Conservation (phyloP, 257 asterid species). For the Mitragyna speciosa region DNA sequence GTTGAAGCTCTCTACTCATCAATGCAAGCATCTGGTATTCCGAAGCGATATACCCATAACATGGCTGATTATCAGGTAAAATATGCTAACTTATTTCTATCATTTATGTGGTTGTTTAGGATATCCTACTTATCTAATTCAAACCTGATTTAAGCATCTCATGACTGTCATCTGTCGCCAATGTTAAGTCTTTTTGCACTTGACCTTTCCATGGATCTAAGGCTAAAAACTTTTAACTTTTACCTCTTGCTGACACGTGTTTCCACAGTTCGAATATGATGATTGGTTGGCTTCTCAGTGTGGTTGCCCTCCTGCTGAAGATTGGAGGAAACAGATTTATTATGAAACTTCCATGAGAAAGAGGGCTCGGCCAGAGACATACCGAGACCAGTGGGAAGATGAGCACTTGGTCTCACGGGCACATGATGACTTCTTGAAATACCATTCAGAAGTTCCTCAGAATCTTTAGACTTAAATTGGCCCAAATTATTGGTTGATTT, state of each 20-base stretch:
- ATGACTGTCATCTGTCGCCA: background rate
- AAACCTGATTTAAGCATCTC: background rate
- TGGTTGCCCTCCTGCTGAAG: slow-evolving; percentile 51
- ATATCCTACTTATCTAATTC: background rate
- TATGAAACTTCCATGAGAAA: slow-evolving; percentile 48
- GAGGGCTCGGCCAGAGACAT: slow-evolving; percentile 54
- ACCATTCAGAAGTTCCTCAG: slow-evolving; percentile 11
- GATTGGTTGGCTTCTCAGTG: slow-evolving; percentile 78
- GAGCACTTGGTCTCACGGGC: slow-evolving; percentile 57
- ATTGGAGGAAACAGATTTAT: slow-evolving; percentile 86
- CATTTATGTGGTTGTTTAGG: background rate
- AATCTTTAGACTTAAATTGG: background rate
- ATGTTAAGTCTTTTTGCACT: background rate
- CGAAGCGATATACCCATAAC: slow-evolving; percentile 74
- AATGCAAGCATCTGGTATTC: slow-evolving; percentile 53
- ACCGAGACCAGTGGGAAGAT: slow-evolving; percentile 87
- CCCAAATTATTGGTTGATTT: slow-evolving; percentile 1
- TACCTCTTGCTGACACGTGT: background rate
- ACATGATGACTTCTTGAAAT: slow-evolving; percentile 53
- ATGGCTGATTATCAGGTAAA: slow-evolving; percentile 66
- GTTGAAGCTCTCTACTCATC: slow-evolving; percentile 65
- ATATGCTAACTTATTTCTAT: background rate
- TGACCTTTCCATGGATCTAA: background rate
- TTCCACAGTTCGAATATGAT: slow-evolving; percentile 72
- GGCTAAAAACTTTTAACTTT: background rate